phyloP scores from a whole-genome alignment of 225 moss, liverwort and hornwort species.

The Rhytidiadelphus loreus region DNA sequence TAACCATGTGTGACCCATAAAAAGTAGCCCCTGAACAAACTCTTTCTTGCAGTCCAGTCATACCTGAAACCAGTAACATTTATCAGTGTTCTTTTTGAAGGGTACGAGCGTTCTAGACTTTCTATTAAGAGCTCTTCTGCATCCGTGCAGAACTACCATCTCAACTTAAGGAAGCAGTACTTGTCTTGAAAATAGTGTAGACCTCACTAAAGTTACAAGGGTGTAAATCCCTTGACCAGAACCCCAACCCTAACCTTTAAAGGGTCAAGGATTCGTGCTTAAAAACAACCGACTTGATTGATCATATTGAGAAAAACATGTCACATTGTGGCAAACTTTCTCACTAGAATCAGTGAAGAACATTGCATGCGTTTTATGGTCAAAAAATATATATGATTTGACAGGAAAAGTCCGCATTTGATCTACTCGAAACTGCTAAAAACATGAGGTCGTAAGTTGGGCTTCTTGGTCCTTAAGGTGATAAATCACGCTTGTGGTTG shows the following conservation, averaged over 20 bases:
- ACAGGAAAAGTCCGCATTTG: not conserved
- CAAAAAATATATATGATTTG: not conserved
- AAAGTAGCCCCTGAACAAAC: constrained; percentile 59
- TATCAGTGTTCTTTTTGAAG: not conserved
- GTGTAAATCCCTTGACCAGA: not conserved
- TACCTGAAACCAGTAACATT: constrained; percentile 27
- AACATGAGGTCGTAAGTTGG: not conserved
- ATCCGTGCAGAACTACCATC: not conserved
- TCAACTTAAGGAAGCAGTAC: not conserved
- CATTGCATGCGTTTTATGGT: not conserved
- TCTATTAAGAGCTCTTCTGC: not conserved
- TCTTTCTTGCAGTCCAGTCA: constrained; percentile 77
- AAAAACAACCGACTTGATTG: not conserved
- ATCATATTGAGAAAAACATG: not conserved
- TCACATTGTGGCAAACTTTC: not conserved
- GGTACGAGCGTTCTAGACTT: not conserved
- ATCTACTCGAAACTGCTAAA: not conserved
- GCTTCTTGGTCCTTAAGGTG: not conserved
- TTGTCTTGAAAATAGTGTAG: not conserved
- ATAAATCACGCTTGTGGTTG: not conserved
- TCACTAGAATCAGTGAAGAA: not conserved
- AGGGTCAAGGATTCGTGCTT: no score
- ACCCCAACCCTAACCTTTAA: not conserved
- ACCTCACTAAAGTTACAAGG: not conserved
- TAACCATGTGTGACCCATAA: constrained; percentile 67